Base-by-base conservation (phyloP, 1,284 basidiomycete species). In the Kalmanozyma brasiliensis region DNA sequence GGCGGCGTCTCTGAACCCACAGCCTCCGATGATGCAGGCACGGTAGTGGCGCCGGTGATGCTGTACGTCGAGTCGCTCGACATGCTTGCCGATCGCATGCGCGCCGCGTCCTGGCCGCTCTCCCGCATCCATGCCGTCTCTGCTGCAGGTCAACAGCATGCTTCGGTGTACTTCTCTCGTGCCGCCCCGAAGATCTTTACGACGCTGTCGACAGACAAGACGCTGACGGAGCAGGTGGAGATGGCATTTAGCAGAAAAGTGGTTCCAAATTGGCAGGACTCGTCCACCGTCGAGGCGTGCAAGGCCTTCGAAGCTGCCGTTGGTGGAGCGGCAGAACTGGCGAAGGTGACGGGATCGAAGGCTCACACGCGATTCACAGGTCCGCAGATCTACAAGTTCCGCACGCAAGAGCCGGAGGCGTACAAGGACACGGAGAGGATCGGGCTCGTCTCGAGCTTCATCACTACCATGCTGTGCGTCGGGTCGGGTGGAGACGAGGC, bases 221-320 rank as follows among this genome's bases (percentile, higher is more conserved):
- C 86, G 0, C 84, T 94, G 4, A 82, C 84, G 0, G 32, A 63
- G 0, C 85, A 86, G 62, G 73, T 85, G 2, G 87, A 87, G 0
- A 74, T 75, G 1, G 63, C 91, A 0, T 93, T 94, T 82, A 89
- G 91, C 4, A 83, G 89, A 17, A 84, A 84, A 2, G 86, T 87
- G 61, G 87, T 90, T 1, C 92, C 92, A 14, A 94, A 94, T 78
- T 94, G 93, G 93, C 92, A 94, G 82, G 93, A 94, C 83, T 92
- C 91, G 0, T 92, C 91, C 0, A 94, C 92, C 0, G 88, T 87
- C 0, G 81, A 83, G 30, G 91, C 93, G 72, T 94, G 92, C 76
- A 84, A 84, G 44, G 86, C 86, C 47, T 84, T 94, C 35, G 90
- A 73, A 38, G 16, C 22, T 4, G 49, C 42, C 3, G 85, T 85